These are phyloP conservation scores for Linnemannia exigua DNA, from an alignment of 192 early-diverging fungal species.

Conservation along the genomic window DNA sequence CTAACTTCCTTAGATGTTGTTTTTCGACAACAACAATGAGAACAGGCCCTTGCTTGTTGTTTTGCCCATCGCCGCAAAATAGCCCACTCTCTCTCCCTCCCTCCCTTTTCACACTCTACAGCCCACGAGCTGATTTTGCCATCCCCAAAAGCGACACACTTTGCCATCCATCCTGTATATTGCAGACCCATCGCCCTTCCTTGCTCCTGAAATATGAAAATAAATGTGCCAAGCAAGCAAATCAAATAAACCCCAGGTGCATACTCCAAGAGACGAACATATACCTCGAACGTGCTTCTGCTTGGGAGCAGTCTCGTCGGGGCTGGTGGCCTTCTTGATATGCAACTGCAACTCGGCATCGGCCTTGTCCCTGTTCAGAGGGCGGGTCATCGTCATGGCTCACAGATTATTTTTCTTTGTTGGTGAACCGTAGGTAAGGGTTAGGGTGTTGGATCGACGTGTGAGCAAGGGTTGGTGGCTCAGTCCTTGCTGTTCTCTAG, in stretches of 20 bases:
- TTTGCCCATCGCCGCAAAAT: not conserved
- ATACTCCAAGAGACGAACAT: constrained; percentile 7
- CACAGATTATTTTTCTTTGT: not conserved
- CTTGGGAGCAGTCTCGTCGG: constrained; percentile 94
- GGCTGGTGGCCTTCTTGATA: constrained; percentile 90
- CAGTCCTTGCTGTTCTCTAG: too few relatives aligned
- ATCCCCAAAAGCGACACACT: not conserved
- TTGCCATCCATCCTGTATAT: not conserved
- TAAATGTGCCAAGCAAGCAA: not conserved
- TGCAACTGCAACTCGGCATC: constrained; percentile 86
- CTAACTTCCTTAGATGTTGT: too few relatives aligned
- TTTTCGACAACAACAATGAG: not conserved
- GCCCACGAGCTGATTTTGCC: not conserved
- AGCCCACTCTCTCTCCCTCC: not conserved
- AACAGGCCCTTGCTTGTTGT: not conserved
- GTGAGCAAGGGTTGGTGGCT: not conserved
- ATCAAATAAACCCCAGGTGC: not conserved
- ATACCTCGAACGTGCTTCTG: constrained; percentile 93
- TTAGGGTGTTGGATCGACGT: too few relatives aligned
- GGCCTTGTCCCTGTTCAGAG: constrained; percentile 77
- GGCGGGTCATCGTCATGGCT: constrained; percentile 57
- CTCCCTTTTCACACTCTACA: not conserved
- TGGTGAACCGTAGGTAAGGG: too few relatives aligned
- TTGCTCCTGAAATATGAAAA: constrained; percentile 8
- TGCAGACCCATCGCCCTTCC: not conserved